phyloP scores from a whole-genome alignment of 2,329 filamentous ascomycete genomes.

The Curvularia hawaiiensis region DNA sequence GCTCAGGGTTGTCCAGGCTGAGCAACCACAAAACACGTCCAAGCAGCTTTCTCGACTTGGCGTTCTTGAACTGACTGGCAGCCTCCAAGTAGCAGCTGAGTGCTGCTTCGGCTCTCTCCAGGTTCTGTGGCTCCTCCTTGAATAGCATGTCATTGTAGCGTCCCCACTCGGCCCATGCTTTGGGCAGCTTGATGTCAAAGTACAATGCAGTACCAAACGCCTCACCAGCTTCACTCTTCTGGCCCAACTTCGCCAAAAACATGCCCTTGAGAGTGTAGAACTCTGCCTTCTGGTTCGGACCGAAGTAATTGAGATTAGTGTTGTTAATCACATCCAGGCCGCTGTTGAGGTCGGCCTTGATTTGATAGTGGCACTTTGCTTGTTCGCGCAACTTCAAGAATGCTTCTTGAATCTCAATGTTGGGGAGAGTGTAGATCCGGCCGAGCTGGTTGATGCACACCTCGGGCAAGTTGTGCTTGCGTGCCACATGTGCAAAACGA shows the following conservation, averaged over 20 bases:
- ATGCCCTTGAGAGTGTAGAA: slow-evolving; percentile 99
- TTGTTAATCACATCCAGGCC: slow-evolving; percentile 99
- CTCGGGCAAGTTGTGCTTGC: slow-evolving; percentile 94
- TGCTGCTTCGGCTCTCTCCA: slow-evolving; percentile 85
- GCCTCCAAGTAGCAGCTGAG: slow-evolving; percentile 96
- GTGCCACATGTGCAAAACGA: slow-evolving; percentile 93
- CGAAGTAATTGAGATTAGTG: slow-evolving; percentile 98
- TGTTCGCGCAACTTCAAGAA: slow-evolving; percentile 99
- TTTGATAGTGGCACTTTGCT: slow-evolving; percentile 98
- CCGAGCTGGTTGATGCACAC: slow-evolving; percentile 97
- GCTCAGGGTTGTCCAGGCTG: slow-evolving; percentile 88
- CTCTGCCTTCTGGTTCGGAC: slow-evolving; percentile 92
- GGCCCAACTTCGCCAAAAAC: slow-evolving; percentile 93
- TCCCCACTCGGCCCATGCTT: slow-evolving; percentile 99
- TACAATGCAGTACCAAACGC: slow-evolving; percentile 95
- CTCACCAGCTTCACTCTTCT: slow-evolving; percentile 89
- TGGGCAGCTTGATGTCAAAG: slow-evolving; percentile 93
- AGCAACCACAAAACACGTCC: slow-evolving; percentile 94
- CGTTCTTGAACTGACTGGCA: slow-evolving; percentile 94
- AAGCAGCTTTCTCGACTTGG: slow-evolving; percentile 92
- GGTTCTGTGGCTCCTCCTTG: slow-evolving; percentile 83
- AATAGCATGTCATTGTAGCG: slow-evolving; percentile 97
- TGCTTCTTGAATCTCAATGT: slow-evolving; percentile 99
- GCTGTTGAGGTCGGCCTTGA: slow-evolving; percentile 86
- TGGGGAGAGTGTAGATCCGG: slow-evolving; percentile 96